phyloP scores from a whole-genome alignment of 192 early-diverging fungal species.

The Umbelopsis isabellina region DNA sequence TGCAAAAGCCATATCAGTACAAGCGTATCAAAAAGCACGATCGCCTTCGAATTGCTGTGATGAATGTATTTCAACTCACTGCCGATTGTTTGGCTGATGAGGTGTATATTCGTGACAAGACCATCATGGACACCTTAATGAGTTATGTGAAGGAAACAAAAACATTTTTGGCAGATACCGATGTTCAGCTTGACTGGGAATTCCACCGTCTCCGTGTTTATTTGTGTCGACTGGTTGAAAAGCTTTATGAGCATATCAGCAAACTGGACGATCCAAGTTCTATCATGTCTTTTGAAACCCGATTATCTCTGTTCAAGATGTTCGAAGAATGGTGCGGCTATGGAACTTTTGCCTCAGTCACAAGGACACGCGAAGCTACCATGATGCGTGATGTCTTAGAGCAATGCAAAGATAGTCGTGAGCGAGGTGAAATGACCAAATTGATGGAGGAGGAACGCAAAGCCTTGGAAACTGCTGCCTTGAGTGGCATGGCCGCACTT shows the following conservation, averaged over 20 bases:
- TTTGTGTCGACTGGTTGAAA: constrained; percentile 88
- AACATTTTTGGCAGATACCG: constrained; percentile 74
- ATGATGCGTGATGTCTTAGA: constrained; percentile 74
- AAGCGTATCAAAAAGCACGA: constrained; percentile 67
- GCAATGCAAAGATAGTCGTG: constrained; percentile 65
- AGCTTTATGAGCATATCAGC: constrained; percentile 76
- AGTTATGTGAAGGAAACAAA: constrained; percentile 79
- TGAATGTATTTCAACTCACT: constrained; percentile 72
- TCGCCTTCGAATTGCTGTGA: constrained; percentile 70
- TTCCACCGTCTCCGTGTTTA: constrained; percentile 86
- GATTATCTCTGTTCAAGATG: constrained; percentile 76
- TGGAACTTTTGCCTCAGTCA: constrained; percentile 59
- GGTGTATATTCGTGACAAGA: constrained; percentile 59
- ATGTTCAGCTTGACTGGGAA: constrained; percentile 84
- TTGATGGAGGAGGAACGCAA: constrained; percentile 80
- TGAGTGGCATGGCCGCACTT: constrained; percentile 89
- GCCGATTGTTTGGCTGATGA: constrained; percentile 67
- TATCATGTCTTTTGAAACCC: constrained; percentile 78
- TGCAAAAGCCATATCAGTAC: constrained; percentile 55
- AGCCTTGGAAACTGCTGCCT: constrained; percentile 73
- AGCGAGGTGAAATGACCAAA: constrained; percentile 59
- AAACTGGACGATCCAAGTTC: constrained; percentile 41
- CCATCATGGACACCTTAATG: constrained; percentile 66
- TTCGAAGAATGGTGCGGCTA: constrained; percentile 95
- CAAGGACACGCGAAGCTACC: constrained; percentile 65